Evolutionary conservation across 257 asterid species (phyloP).

Genomic region (Forsythia viridissima): DNA sequence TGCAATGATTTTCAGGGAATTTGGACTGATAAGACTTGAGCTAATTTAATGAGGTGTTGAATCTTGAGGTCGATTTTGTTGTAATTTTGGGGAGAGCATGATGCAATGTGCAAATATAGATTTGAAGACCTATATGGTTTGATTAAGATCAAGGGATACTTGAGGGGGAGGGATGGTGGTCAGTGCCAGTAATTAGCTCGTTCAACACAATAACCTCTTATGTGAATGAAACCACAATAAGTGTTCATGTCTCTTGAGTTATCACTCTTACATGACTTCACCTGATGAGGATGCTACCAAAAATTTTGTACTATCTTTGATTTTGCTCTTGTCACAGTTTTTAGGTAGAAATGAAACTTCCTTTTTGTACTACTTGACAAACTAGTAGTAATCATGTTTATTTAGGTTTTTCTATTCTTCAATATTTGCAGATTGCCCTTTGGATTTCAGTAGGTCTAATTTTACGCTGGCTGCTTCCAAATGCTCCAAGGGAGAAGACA

Average conservation of each 20-base stretch:
- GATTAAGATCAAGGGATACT: neutral
- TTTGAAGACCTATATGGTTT: neutral
- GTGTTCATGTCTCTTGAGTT: neutral
- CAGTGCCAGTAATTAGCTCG: neutral
- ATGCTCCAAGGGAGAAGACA: conserved; percentile 65
- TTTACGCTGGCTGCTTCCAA: conserved; percentile 74
- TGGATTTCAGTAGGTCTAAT: conserved; percentile 73
- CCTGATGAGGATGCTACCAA: neutral
- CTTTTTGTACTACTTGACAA: neutral
- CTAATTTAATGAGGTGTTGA: neutral
- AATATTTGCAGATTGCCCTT: conserved; percentile 77
- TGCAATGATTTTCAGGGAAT: conserved; percentile 10
- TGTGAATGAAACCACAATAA: neutral
- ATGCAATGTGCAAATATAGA: neutral
- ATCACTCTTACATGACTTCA: neutral
- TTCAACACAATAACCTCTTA: neutral
- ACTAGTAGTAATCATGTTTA: neutral
- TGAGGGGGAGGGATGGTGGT: neutral
- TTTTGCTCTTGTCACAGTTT: no score
- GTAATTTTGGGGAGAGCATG: conserved; percentile 25
- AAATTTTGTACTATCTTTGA: no score
- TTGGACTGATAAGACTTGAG: neutral
- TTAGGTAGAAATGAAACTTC: neutral
- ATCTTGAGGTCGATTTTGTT: conserved; percentile 6
- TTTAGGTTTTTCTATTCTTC: conserved; percentile 12